phyloP scores from a whole-genome alignment of 2,329 filamentous ascomycete genomes.

The Onygena corvina region DNA sequence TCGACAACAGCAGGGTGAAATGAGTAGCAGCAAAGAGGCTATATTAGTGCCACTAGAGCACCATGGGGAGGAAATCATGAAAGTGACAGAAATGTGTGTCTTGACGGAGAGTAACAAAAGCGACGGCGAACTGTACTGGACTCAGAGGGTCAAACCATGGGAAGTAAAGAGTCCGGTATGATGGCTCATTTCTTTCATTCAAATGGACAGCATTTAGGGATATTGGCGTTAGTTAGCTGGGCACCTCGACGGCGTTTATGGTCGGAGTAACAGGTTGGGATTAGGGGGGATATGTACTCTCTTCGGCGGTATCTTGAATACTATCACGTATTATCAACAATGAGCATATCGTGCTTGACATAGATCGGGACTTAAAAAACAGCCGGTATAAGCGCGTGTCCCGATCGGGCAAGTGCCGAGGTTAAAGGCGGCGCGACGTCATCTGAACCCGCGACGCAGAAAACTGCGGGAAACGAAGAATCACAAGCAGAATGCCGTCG shows the following conservation, averaged over 20 bases:
- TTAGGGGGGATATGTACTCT: too few relatives aligned
- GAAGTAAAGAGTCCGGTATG: not conserved
- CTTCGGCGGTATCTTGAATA: too few relatives aligned
- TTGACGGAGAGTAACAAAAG: not conserved
- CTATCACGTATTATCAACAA: too few relatives aligned
- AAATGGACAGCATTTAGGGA: not conserved
- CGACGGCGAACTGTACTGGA: not conserved
- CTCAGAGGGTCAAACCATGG: not conserved
- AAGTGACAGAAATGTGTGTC: slow-evolving; percentile 1
- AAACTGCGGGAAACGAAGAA: too few relatives aligned
- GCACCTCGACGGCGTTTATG: too few relatives aligned
- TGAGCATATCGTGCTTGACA: too few relatives aligned
- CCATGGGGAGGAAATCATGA: not conserved
- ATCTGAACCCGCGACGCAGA: not conserved
- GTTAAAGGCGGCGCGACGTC: not conserved
- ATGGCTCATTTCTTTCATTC: not conserved
- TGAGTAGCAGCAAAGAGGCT: not conserved
- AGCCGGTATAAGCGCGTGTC: not conserved
- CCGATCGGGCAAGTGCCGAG: not conserved
- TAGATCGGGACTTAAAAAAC: too few relatives aligned
- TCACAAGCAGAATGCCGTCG: not conserved
- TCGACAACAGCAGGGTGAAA: not conserved
- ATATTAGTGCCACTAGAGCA: not conserved
- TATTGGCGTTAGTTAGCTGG: not conserved
- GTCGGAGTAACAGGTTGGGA: too few relatives aligned